Evolutionary conservation across 768 basidiomycete genomes (phyloP).

Genomic region (Russula ochroleuca): DNA sequence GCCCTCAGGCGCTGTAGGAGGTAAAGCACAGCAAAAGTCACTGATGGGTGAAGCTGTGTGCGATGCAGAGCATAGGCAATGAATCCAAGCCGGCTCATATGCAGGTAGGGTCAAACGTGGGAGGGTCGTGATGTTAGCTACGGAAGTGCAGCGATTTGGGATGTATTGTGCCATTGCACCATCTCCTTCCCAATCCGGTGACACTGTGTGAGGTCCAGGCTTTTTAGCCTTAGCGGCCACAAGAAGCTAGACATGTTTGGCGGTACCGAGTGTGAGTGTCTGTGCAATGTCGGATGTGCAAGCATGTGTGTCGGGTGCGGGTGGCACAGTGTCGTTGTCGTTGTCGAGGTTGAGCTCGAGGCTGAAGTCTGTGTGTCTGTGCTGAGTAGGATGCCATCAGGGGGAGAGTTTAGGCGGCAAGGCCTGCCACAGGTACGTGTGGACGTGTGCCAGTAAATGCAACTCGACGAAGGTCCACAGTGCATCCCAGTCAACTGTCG

Average conservation of each 20-base stretch:
- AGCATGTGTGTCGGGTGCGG: too few relatives aligned
- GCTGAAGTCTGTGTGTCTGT: slow-evolving; percentile 20
- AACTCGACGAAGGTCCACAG: slow-evolving; percentile 73
- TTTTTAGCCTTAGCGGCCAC: too few relatives aligned
- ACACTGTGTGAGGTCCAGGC: too few relatives aligned
- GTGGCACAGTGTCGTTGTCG: too few relatives aligned
- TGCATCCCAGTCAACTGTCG: slow-evolving; percentile 72
- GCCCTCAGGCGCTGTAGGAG: too few relatives aligned
- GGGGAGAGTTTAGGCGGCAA: slow-evolving; percentile 26
- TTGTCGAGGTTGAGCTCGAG: background rate
- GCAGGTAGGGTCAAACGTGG: too few relatives aligned
- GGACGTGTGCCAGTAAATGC: slow-evolving; percentile 45
- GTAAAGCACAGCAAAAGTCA: slow-evolving; percentile 58
- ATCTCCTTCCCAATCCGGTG: slow-evolving; percentile 82
- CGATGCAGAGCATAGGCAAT: slow-evolving; percentile 87
- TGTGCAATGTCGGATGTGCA: too few relatives aligned
- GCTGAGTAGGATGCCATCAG: slow-evolving; percentile 30
- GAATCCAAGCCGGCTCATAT: too few relatives aligned
- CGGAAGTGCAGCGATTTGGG: too few relatives aligned
- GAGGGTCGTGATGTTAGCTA: too few relatives aligned
- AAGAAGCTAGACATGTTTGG: too few relatives aligned
- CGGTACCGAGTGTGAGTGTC: too few relatives aligned
- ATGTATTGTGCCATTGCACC: slow-evolving; percentile 84
- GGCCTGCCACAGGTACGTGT: slow-evolving; percentile 32
- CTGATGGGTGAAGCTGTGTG: slow-evolving; percentile 57